A percentile compares a stretch with the other conserved stretches of the same genome.
Evolutionary conservation across 1,284 basidiomycete genomes (phyloP).

Genomic region (Schizopora paradoxa): DNA sequence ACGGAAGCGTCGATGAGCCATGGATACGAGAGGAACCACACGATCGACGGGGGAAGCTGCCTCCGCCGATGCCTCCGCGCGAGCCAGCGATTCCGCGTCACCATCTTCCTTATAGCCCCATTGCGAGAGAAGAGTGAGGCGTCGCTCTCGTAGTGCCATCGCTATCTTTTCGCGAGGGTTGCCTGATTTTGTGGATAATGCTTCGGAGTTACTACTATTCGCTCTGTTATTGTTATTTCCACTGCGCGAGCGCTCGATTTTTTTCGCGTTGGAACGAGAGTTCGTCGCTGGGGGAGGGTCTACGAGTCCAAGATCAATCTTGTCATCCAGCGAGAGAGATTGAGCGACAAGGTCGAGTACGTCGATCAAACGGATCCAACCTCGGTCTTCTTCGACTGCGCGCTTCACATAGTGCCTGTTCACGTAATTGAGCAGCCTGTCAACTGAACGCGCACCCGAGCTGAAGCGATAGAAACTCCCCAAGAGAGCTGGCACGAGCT

Average conservation of each 20-base stretch:
- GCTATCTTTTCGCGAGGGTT: conserved; percentile 55
- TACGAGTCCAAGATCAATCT: no score
- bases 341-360: conserved; percentile 59
- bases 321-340: no score
- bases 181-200: no score
- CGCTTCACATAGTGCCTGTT: conserved; percentile 76
- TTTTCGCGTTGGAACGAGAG: no score
- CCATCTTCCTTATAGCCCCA: conserved; percentile 61
- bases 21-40: conserved; percentile 53
- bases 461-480: conserved; percentile 64
- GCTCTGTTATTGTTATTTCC: no score
- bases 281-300: no score
- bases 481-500: conserved; percentile 62
- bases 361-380: conserved; percentile 66
- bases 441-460: conserved; percentile 57
- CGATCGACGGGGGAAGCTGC: conserved; percentile 63
- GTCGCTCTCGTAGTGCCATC: conserved; percentile 50
- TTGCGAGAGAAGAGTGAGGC: conserved; percentile 54
- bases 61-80: conserved; percentile 65
- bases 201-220: no score
- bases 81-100: conserved; percentile 39
- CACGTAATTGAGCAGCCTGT: conserved; percentile 70
- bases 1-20: conserved; percentile 65
- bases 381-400: conserved; percentile 68
- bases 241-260: no score